phyloP scores from a whole-genome alignment of 805 yeast species.

The Pichia californica region DNA sequence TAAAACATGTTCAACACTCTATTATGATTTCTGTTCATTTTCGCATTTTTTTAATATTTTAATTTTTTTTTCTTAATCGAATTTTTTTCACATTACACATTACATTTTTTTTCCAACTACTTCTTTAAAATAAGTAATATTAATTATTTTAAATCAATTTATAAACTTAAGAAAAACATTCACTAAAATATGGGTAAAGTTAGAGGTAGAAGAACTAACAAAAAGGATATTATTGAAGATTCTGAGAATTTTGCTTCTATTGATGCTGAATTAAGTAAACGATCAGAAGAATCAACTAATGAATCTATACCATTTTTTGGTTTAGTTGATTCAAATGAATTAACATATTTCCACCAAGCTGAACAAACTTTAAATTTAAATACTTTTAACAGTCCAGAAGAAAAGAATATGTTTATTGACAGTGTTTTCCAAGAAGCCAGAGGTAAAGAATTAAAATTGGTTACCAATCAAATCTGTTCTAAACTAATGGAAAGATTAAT shows the following conservation, averaged over 20 bases:
- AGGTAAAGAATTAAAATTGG: slow-evolving; percentile 87
- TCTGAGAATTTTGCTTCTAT: neutral
- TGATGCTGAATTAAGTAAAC: neutral
- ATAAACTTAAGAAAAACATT: too few species aligned
- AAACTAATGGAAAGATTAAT: slow-evolving; percentile 84
- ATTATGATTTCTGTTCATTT: too few species aligned
- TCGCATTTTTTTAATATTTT: too few species aligned
- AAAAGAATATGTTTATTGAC: slow-evolving; percentile 60
- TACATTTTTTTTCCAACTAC: neutral
- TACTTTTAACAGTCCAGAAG: slow-evolving; percentile 70
- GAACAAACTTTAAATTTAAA: slow-evolving; percentile 79
- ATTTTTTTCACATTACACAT: slow-evolving; percentile 2
- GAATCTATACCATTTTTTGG: slow-evolving; percentile 63
- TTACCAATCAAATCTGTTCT: slow-evolving; percentile 91
- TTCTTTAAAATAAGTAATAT: too few species aligned
- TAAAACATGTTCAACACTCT: too few species aligned
- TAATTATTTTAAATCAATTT: too few species aligned
- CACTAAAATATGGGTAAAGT: slow-evolving; percentile 20
- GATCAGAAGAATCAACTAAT: slow-evolving; percentile 3
- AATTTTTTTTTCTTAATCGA: too few species aligned
- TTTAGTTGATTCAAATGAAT: slow-evolving; percentile 71
- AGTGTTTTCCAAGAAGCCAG: slow-evolving; percentile 79
- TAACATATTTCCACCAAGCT: slow-evolving; percentile 89
- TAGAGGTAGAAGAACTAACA: slow-evolving; percentile 30
- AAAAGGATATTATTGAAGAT: slow-evolving; percentile 9